Evolutionary conservation across 208 protist species (phyloP).

Genomic region (Borovskyia barvae): DNA sequence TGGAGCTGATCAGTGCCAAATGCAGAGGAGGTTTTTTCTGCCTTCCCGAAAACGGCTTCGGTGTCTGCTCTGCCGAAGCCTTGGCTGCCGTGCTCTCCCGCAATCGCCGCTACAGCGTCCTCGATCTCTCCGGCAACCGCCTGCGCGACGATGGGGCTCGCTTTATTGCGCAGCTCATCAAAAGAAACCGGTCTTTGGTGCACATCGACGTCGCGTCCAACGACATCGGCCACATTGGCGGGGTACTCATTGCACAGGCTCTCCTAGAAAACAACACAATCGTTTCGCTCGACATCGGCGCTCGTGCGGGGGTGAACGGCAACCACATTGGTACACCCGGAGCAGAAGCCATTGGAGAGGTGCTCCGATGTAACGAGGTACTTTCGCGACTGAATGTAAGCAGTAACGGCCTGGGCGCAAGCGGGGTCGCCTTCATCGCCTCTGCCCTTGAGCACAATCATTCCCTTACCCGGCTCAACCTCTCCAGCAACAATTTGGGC

Average conservation of each 20-base stretch:
- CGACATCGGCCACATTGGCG: slow-evolving; percentile 86
- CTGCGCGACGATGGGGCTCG: slow-evolving; percentile 85
- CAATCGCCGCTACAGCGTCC: slow-evolving; percentile 84
- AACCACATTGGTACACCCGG: slow-evolving; percentile 90
- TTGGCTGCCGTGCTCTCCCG: slow-evolving; percentile 76
- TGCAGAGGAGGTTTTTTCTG: slow-evolving; percentile 89
- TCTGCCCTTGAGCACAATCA: slow-evolving; percentile 63
- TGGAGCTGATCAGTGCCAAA: slow-evolving; percentile 88
- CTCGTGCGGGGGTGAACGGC: slow-evolving; percentile 80
- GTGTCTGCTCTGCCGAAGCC: slow-evolving; percentile 61
- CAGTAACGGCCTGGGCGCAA: slow-evolving; percentile 85
- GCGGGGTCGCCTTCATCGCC: slow-evolving; percentile 65
- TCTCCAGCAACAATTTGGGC: slow-evolving; percentile 88
- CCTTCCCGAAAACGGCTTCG: slow-evolving; percentile 87
- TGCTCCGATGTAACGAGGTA: slow-evolving; percentile 79
- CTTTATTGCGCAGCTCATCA: slow-evolving; percentile 77
- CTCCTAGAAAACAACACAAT: slow-evolving; percentile 88
- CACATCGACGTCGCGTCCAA: slow-evolving; percentile 90
- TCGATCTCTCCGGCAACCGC: slow-evolving; percentile 90
- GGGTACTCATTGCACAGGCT: slow-evolving; percentile 64
- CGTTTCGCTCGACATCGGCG: slow-evolving; percentile 89
- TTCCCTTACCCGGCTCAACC: slow-evolving; percentile 79
- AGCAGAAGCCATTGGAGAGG: slow-evolving; percentile 68
- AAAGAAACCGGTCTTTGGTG: slow-evolving; percentile 70
- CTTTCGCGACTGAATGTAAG: slow-evolving; percentile 85